A percentile compares a stretch with the other conserved stretches of the same genome.
Conservation (phyloP, 108 stramenopile species). For the Pseudonitzschia delicatissima region DNA sequence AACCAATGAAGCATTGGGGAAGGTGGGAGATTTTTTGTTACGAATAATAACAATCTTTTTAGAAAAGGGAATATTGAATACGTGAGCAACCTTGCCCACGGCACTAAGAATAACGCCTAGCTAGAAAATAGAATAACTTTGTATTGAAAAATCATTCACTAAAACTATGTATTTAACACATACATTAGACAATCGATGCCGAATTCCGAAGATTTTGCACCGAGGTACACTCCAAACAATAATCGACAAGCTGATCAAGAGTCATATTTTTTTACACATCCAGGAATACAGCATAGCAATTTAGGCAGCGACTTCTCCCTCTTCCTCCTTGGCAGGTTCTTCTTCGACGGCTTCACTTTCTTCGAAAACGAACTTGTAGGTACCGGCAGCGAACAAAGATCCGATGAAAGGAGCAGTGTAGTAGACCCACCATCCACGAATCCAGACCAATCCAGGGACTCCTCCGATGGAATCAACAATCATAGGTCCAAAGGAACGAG, state of each 20-base stretch:
- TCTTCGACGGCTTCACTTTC: neutral
- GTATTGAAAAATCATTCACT: too few relatives aligned
- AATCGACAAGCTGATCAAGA: too few relatives aligned
- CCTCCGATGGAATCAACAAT: neutral
- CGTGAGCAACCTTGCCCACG: too few relatives aligned
- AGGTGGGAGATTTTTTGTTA: too few relatives aligned
- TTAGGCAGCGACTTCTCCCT: neutral
- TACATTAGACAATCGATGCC: too few relatives aligned
- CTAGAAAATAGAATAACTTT: too few relatives aligned
- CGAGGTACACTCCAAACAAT: too few relatives aligned
- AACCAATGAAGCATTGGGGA: conserved; percentile 9
- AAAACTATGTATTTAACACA: too few relatives aligned
- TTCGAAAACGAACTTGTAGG: conserved; percentile 1
- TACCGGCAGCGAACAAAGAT: neutral
- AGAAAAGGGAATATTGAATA: neutral
- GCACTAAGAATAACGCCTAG: too few relatives aligned
- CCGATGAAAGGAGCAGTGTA: conserved; percentile 28
- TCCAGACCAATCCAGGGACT: neutral
- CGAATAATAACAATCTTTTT: neutral
- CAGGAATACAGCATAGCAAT: too few relatives aligned
- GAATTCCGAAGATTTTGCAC: too few relatives aligned
- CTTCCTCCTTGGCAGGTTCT: neutral
- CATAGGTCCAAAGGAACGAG: conserved; percentile 34
- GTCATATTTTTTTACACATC: too few relatives aligned
- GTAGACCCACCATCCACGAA: conserved; percentile 17